These are phyloP conservation scores for Crithidia brevicula DNA, from an alignment of 208 protist genomes.

Conservation along the genomic window DNA sequence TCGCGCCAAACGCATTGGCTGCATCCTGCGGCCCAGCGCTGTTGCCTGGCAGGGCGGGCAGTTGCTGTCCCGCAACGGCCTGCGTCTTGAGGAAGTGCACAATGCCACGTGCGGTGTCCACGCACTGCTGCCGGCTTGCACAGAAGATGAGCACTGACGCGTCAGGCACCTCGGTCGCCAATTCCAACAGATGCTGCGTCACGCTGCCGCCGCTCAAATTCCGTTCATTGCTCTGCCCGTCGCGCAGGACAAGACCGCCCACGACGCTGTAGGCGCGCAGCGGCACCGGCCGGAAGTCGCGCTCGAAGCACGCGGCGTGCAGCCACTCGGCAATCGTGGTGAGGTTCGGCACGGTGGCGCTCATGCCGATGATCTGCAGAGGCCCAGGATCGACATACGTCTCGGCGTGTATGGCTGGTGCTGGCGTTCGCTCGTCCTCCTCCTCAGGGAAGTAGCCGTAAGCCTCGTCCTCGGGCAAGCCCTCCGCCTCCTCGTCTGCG, in stretches of 20 bases:
- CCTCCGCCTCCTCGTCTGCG: neutral
- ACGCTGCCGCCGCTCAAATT: slow-evolving; percentile 42
- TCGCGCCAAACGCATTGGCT: slow-evolving; percentile 11
- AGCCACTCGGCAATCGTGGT: slow-evolving; percentile 81
- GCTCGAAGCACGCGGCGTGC: slow-evolving; percentile 69
- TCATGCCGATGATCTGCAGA: slow-evolving; percentile 94
- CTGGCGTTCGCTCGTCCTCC: neutral
- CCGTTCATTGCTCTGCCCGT: slow-evolving; percentile 46
- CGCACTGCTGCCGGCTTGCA: slow-evolving; percentile 73
- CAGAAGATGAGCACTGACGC: slow-evolving; percentile 88
- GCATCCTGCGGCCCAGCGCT: no score
- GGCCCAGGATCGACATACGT: slow-evolving; percentile 12
- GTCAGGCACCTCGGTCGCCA: slow-evolving; percentile 70
- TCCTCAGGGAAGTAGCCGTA: neutral
- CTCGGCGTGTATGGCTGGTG: neutral
- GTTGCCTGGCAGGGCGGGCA: slow-evolving; percentile 1
- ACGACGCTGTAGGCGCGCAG: slow-evolving; percentile 76
- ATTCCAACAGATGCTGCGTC: slow-evolving; percentile 49
- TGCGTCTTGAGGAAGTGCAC: slow-evolving; percentile 37
- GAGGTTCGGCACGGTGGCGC: slow-evolving; percentile 93
- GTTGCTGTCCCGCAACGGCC: slow-evolving; percentile 23
- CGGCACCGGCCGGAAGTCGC: slow-evolving; percentile 79
- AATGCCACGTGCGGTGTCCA: slow-evolving; percentile 72
- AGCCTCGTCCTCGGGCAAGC: neutral
- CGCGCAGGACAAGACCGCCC: slow-evolving; percentile 57